phyloP scores from a whole-genome alignment of 2,329 filamentous ascomycete species.

The Triangularia verruculosa region DNA sequence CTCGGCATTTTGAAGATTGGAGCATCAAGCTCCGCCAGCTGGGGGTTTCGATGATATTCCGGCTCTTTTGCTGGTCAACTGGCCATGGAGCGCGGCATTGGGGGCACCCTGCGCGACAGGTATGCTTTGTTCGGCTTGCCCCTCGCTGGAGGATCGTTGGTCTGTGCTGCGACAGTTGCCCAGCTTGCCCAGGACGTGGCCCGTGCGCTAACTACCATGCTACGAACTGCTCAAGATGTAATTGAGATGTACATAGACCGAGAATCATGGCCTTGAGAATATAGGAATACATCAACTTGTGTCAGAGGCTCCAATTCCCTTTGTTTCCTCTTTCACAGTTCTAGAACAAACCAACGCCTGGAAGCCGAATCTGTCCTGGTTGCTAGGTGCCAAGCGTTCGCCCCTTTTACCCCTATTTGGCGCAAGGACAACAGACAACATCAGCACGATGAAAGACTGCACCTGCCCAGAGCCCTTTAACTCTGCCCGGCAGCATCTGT shows the following conservation, averaged over 20 bases:
- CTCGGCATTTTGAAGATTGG: slow-evolving; percentile 39
- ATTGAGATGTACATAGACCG: neutral
- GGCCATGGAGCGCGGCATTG: neutral
- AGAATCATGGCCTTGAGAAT: neutral
- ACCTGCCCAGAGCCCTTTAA: neutral
- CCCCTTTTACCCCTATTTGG: neutral
- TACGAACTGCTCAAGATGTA: neutral
- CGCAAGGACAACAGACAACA: neutral
- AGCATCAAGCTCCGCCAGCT: slow-evolving; percentile 15
- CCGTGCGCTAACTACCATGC: neutral
- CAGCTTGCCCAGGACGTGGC: neutral
- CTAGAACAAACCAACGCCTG: too few species aligned
- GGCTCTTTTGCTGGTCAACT: neutral
- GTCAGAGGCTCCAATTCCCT: too few species aligned
- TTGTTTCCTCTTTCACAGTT: too few species aligned
- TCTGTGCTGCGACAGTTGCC: neutral
- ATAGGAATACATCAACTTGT: neutral
- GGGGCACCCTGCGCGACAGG: neutral
- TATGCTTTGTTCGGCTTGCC: neutral
- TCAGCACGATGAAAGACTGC: neutral
- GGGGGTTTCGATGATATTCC: neutral
- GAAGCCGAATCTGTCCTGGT: neutral
- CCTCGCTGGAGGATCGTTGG: neutral
- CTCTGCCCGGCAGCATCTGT: neutral
- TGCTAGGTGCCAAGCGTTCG: neutral